These are phyloP conservation scores for Rhodotorula mucilaginosa DNA, from an alignment of 1,284 basidiomycete species.

Conservation along the genomic window DNA sequence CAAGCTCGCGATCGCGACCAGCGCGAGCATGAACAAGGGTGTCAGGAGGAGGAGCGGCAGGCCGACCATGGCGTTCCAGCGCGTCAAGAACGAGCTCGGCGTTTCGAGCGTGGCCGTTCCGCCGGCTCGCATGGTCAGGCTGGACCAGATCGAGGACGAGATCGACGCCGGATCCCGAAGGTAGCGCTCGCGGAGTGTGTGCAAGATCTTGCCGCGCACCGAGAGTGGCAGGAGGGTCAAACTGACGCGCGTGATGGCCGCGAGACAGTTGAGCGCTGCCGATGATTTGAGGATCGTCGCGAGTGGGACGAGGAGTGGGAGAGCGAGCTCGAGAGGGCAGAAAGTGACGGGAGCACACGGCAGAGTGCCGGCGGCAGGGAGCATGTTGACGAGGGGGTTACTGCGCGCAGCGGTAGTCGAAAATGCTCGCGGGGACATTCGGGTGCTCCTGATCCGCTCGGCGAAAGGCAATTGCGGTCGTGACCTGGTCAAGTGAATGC, in stretches of 20 bases:
- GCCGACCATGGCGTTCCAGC: constrained; percentile 23
- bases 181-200: constrained; percentile 21
- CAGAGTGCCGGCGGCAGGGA: background rate
- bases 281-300: constrained; percentile 34
- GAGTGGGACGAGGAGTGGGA: constrained; percentile 31
- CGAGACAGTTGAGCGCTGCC: constrained; percentile 30
- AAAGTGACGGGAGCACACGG: background rate
- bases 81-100: constrained; percentile 6
- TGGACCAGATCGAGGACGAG: constrained; percentile 9
- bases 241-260: constrained; percentile 25
- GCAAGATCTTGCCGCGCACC: constrained; percentile 24
- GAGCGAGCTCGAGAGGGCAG: constrained; percentile 7
- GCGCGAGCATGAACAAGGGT: constrained; percentile 37
- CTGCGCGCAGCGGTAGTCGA: background rate
- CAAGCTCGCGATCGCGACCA: constrained; percentile 35
- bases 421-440: background rate
- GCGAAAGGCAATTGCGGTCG: background rate
- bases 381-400: background rate
- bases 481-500: background rate
- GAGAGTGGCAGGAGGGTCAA: constrained; percentile 39
- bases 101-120: constrained; percentile 1
- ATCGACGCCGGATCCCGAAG: constrained; percentile 28
- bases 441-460: too few species aligned
- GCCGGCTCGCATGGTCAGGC: background rate
- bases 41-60: constrained; percentile 26